These are phyloP conservation scores for Aurantiochytrium sp. DNA, from an alignment of 108 stramenopile species.

Conservation along the genomic window DNA sequence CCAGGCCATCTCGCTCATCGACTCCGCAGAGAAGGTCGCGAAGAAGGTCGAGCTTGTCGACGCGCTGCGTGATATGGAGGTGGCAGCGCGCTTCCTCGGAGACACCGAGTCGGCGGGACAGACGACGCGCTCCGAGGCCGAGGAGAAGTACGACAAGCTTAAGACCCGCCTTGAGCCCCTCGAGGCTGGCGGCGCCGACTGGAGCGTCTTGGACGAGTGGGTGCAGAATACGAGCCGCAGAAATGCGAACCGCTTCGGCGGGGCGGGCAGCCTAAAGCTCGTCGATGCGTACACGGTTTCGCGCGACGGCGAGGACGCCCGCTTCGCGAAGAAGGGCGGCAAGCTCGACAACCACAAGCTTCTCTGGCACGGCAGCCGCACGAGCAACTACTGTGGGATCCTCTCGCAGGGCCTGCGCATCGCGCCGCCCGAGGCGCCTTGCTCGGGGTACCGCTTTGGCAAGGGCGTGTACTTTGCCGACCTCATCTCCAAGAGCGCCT, in stretches of 20 bases:
- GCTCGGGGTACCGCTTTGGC: conserved; percentile 39
- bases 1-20: neutral
- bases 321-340: neutral
- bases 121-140: neutral
- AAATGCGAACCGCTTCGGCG: neutral
- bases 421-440: conserved; percentile 43
- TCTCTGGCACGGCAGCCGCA: conserved; percentile 39
- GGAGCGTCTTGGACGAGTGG: neutral
- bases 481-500: conserved; percentile 23
- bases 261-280: neutral
- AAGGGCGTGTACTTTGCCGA: conserved; percentile 47
- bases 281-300: conserved; percentile 27
- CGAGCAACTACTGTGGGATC: conserved; percentile 35
- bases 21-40: neutral
- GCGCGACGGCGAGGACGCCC: conserved; percentile 31
- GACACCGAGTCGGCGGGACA: neutral
- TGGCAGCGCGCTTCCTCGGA: neutral
- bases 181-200: neutral
- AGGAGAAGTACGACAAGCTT: neutral
- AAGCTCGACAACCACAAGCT: conserved; percentile 22
- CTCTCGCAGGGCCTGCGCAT: conserved; percentile 38
- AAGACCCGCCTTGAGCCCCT: neutral
- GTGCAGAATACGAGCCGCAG: neutral
- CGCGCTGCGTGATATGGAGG: conserved; percentile 24
- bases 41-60: conserved; percentile 16